These are phyloP conservation scores for Vitis cinerea DNA, from an alignment of 164 flowering plant species.

Conservation along the genomic window DNA sequence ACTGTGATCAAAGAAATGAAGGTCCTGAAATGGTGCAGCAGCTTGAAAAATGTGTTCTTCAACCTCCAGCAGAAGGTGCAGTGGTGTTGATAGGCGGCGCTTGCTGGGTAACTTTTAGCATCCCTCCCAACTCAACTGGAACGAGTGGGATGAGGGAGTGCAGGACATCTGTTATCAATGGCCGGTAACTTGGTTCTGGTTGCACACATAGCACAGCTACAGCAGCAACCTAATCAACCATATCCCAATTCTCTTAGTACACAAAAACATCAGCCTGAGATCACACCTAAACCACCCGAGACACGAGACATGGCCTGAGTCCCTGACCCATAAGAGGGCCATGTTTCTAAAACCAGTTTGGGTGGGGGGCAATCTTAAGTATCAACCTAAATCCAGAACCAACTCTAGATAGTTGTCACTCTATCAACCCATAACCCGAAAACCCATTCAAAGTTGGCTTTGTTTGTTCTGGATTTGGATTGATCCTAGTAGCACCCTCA, in stretches of 20 bases:
- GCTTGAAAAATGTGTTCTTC: neutral
- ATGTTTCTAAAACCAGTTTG: too few relatives aligned
- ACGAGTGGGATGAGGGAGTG: slow-evolving; percentile 83
- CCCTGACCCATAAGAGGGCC: too few relatives aligned
- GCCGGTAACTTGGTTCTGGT: slow-evolving; percentile 84
- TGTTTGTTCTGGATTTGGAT: neutral
- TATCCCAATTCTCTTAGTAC: too few relatives aligned
- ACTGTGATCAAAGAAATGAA: neutral
- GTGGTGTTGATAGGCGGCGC: slow-evolving; percentile 14
- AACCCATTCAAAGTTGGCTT: neutral
- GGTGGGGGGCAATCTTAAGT: neutral
- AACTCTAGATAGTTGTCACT: too few relatives aligned
- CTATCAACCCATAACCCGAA: neutral
- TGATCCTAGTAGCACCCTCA: neutral
- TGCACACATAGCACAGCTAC: slow-evolving; percentile 86
- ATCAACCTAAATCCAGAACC: neutral
- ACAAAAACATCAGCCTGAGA: too few relatives aligned
- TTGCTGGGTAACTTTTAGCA: slow-evolving; percentile 45
- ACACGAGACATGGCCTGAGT: too few relatives aligned
- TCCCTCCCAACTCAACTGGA: slow-evolving; percentile 74
- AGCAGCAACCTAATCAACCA: slow-evolving; percentile 67
- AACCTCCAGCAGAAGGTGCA: slow-evolving; percentile 1
- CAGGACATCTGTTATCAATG: slow-evolving; percentile 75
- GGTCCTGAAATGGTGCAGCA: neutral
- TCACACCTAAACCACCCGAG: too few relatives aligned